Base-by-base conservation (phyloP, 2,329 filamentous ascomycete species). In the Botryotinia convoluta region DNA sequence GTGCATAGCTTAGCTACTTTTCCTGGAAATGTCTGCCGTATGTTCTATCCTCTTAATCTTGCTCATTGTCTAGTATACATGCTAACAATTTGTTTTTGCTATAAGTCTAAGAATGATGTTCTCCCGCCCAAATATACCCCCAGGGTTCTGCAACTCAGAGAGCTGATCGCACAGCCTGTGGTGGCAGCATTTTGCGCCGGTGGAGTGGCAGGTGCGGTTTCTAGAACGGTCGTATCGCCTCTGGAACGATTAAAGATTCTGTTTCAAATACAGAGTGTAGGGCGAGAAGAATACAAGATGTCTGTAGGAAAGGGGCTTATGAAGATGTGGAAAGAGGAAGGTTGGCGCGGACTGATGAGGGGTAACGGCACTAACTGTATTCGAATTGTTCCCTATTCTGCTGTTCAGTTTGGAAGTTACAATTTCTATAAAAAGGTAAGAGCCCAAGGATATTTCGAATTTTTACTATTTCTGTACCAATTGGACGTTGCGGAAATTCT, bases 361-460 rank as follows among this genome's bases (percentile, higher is more conserved):
- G 96, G 96, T 70, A 99, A 99, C 82, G 96, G 96, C 76, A 98
- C 95, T 75, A 99, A 99, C 83, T 99, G 96, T 86, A 93, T 99
- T 79, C 93, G 96, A 75, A 99, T 99, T 77, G 94, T 99, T 70
- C 96, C 96, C 7, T 99, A 99, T 83, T 98, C 95, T 68, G 96
- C 96, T 18, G 96, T 98, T 59, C 96, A 99, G 81, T 99, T 99
- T 83, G 95, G 95, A 78, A 97, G 94, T 81, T 99, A 98, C 85
- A 98, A 97, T 82, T 90, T 98, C 78, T 99, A 99, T 84, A 98
- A 97, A 84, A 89, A 90, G 84, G 95, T 97, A 85, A 82, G 91
- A 84, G 68, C 51, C 75, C 26, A 29, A 69, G 18, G 29, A 44
- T 7, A 7, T 2, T 6, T 12, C 10, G 32, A 57, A 10, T 42